Conservation (phyloP, 1,284 basidiomycete species). For the Salmacisia buchloeana region DNA sequence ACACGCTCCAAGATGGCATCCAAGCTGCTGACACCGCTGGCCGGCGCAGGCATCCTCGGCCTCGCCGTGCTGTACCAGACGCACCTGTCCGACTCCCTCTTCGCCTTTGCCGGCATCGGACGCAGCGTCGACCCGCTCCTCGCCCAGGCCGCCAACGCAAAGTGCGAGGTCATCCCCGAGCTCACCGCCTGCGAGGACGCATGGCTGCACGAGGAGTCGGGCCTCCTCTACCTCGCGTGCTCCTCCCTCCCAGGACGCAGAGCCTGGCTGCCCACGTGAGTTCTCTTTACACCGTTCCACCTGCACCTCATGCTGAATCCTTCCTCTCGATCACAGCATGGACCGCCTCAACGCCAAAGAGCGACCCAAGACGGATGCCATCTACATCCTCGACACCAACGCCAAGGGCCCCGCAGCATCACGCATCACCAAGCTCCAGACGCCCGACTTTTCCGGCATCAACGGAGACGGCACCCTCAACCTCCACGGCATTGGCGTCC, state of each 20-base stretch:
- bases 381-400: slow-evolving; percentile 63
- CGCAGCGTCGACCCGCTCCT: not conserved
- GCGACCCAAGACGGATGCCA: slow-evolving; percentile 41
- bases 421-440: slow-evolving; percentile 55
- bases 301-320: not conserved
- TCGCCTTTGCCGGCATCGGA: not conserved
- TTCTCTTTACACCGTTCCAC: not conserved
- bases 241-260: slow-evolving; percentile 58
- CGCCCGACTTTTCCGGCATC: slow-evolving; percentile 52
- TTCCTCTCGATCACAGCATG: slow-evolving; percentile 11
- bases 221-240: slow-evolving; percentile 66
- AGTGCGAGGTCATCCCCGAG: slow-evolving; percentile 24
- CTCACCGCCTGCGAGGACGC: slow-evolving; percentile 31
- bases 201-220: slow-evolving; percentile 51
- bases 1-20: no score
- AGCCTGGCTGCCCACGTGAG: slow-evolving; percentile 58
- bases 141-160: slow-evolving; percentile 13
- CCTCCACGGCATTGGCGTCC: slow-evolving; percentile 67
- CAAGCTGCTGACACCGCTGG: no score
- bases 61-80: not conserved
- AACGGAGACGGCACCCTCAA: slow-evolving; percentile 55
- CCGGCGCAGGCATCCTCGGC: not conserved
- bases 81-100: not conserved
- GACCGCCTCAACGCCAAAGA: slow-evolving; percentile 24
- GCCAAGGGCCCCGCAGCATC: slow-evolving; percentile 54